Base-by-base conservation (phyloP, 768 basidiomycete genomes). In the Tulasnella sp. region DNA sequence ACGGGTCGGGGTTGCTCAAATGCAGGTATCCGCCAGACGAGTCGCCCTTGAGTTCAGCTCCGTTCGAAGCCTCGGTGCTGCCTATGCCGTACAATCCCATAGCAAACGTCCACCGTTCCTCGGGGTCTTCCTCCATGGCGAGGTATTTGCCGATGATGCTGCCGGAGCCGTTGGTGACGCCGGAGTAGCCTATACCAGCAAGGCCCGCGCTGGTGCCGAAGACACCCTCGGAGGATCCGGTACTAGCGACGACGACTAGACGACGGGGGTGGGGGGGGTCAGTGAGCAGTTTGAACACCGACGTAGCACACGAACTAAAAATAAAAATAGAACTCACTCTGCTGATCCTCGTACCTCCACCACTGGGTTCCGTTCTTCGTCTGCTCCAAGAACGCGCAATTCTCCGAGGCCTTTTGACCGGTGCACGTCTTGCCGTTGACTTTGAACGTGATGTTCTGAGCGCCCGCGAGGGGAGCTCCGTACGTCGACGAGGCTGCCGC, bases 131-230 rank as follows among this genome's bases (percentile, higher is more conserved):
- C 7, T 48, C n/a, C 34, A 37, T 34, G 31, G 48, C 2, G 40
- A 78, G 69, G 77, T 78, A 78, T 44, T 78, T 48, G 48, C 77
- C 77, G 58, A 78, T 72, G 44, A 78, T n/a, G 34, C 44, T 50
- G 60, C 69, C 44, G 14, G 44, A 31, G 50, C 44, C 60, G 50
- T 28, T 69, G 5, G 77, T 2, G n/a, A 78, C 77, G 20, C 11
- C 77, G 54, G 77, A 64, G 44, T 78, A 54, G n/a, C 77, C 77
- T 6, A 78, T 7, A 11, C 77, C 77, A 14, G 54, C 46, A 4
- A 78, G 40, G 16, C 44, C 44, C 2, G 48, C 28, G 58, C 48
- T 64, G 16, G 76, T 42, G 41, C 41, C 48, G 6, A 48, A 75
- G 34, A 42, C 41, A 16, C 41, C n/a, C 2, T 22, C 20, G 41